phyloP scores from a whole-genome alignment of 2,329 filamentous ascomycete species.

The Aspergillus thermomutatus region DNA sequence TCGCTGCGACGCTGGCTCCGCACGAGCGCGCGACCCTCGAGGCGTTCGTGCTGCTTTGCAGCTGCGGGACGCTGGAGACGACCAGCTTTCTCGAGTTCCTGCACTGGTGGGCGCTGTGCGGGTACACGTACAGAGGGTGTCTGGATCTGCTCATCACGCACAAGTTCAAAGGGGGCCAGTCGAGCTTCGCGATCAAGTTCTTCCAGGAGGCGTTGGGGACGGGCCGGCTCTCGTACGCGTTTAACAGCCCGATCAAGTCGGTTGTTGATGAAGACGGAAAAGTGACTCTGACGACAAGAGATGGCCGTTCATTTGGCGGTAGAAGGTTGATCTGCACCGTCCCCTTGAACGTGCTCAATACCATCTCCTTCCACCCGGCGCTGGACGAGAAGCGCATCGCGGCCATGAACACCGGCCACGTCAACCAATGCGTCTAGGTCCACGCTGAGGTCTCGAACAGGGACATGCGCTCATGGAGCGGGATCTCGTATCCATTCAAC shows the following conservation, averaged over 20 bases:
- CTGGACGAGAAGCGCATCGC: slow-evolving; percentile 33
- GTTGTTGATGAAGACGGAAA: slow-evolving; percentile 26
- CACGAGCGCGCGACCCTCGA: slow-evolving; percentile 43
- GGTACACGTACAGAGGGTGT: slow-evolving; percentile 41
- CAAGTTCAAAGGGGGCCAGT: slow-evolving; percentile 46
- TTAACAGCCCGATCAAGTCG: slow-evolving; percentile 36
- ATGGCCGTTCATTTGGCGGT: slow-evolving; percentile 27
- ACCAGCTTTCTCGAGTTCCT: slow-evolving; percentile 48
- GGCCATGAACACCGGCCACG: slow-evolving; percentile 40
- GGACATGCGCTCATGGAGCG: slow-evolving; percentile 44
- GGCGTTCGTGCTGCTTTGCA: slow-evolving; percentile 42
- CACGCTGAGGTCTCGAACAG: slow-evolving; percentile 44
- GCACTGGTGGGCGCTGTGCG: slow-evolving; percentile 48
- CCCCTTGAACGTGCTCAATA: slow-evolving; percentile 45
- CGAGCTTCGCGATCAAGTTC: slow-evolving; percentile 44
- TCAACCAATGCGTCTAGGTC: slow-evolving; percentile 47
- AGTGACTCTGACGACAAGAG: slow-evolving; percentile 35
- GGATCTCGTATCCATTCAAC: slow-evolving; percentile 44
- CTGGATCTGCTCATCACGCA: slow-evolving; percentile 41
- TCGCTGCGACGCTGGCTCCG: slow-evolving; percentile 37
- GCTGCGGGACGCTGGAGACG: slow-evolving; percentile 42
- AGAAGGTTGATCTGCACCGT: slow-evolving; percentile 41
- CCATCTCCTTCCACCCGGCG: slow-evolving; percentile 41
- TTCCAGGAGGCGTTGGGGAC: slow-evolving; percentile 43
- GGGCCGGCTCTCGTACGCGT: slow-evolving; percentile 40